phyloP scores from a whole-genome alignment of 2,329 filamentous ascomycete genomes.

The Nigrospora oryzae region DNA sequence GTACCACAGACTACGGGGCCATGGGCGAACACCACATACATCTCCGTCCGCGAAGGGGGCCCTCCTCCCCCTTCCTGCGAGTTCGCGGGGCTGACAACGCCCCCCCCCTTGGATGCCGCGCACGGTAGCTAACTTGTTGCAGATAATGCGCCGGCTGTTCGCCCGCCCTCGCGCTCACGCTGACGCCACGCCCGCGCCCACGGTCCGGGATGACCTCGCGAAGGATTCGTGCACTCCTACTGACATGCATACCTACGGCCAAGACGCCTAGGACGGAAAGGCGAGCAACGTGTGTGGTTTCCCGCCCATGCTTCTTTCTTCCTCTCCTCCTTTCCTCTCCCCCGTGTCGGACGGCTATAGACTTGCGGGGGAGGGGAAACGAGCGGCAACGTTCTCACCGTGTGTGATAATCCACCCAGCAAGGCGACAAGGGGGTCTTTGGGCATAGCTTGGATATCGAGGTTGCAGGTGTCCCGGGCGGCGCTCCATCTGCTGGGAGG shows the following conservation, averaged over 20 bases:
- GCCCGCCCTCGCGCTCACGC: too few species aligned
- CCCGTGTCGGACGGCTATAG: background rate
- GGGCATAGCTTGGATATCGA: background rate
- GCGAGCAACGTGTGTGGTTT: background rate
- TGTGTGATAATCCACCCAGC: background rate
- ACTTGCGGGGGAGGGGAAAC: background rate
- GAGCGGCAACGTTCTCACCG: background rate
- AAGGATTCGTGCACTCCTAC: background rate
- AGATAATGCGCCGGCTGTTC: too few species aligned
- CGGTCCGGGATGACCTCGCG: background rate
- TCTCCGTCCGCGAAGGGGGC: too few species aligned
- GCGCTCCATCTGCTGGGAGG: too few species aligned
- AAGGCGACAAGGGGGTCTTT: background rate
- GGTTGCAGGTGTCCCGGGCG: background rate
- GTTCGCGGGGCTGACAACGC: too few species aligned
- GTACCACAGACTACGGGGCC: too few species aligned
- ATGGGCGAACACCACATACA: too few species aligned
- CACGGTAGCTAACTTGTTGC: too few species aligned
- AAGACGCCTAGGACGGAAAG: background rate
- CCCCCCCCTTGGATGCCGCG: too few species aligned
- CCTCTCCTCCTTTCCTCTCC: background rate
- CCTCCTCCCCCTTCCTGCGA: too few species aligned
- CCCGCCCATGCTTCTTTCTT: too few species aligned
- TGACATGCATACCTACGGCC: background rate
- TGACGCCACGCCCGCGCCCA: background rate